phyloP scores from a whole-genome alignment of 2,329 filamentous ascomycete genomes.

The Cryphonectria nitschkei region DNA sequence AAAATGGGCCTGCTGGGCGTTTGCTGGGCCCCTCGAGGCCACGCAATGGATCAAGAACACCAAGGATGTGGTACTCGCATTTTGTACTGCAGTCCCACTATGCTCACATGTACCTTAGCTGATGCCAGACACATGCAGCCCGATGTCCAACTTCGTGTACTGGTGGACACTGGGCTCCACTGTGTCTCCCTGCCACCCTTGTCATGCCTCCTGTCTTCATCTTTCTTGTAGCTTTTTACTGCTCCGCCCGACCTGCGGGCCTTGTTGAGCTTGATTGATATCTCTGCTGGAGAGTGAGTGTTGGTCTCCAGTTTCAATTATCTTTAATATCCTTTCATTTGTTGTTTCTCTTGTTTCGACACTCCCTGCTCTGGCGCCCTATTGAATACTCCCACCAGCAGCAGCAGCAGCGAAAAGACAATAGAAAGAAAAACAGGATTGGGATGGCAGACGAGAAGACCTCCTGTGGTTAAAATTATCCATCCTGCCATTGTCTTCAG shows the following conservation, averaged over 20 bases:
- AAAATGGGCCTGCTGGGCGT: background rate
- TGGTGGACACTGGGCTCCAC: conserved; percentile 4
- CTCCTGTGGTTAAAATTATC: background rate
- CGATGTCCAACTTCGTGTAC: conserved; percentile 1
- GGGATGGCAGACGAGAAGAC: background rate
- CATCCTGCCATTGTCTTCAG: background rate
- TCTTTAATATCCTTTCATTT: background rate
- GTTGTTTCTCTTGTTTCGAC: background rate
- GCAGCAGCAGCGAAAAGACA: background rate
- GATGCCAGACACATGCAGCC: conserved; percentile 7
- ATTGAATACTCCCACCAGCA: background rate
- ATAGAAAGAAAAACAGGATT: background rate
- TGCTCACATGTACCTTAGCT: background rate
- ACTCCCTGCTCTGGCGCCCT: background rate
- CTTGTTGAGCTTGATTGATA: background rate
- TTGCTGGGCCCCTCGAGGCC: conserved; percentile 7
- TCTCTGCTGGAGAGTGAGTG: background rate
- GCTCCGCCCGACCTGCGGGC: background rate
- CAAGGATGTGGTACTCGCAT: background rate
- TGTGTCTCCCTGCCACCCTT: background rate
- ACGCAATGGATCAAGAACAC: conserved; percentile 1
- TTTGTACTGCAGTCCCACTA: background rate
- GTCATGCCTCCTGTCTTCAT: conserved; percentile 7
- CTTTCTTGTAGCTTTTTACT: background rate
- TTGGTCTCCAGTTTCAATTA: background rate